phyloP scores from a whole-genome alignment of 352 stramenopile genomes.

The Globisporangium solare region DNA sequence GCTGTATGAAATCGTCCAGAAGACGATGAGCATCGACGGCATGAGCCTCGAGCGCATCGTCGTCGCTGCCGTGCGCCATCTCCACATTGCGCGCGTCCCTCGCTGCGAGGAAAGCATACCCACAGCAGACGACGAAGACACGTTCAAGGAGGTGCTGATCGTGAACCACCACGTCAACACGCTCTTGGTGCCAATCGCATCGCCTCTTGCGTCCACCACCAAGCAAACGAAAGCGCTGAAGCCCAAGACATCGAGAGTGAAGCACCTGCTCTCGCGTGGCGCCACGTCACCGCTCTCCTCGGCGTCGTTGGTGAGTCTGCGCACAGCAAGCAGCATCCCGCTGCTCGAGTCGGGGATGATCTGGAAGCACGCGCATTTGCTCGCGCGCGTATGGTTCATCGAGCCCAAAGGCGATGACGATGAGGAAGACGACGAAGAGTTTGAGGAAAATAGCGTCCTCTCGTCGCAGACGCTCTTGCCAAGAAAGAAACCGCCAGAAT shows the following conservation, averaged over 20 bases:
- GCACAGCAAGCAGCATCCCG: constrained; percentile 3
- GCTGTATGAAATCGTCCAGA: constrained; percentile 20
- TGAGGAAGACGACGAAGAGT: not conserved
- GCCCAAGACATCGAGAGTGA: constrained; percentile 22
- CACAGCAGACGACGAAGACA: constrained; percentile 2
- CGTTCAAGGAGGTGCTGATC: constrained; percentile 27
- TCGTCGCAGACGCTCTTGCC: not conserved
- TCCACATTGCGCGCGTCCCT: constrained; percentile 40
- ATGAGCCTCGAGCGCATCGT: constrained; percentile 35
- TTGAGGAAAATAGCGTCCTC: no score
- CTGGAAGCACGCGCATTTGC: constrained; percentile 48
- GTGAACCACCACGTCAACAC: constrained; percentile 34
- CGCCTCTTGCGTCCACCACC: not conserved
- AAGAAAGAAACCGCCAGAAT: constrained; percentile 1
- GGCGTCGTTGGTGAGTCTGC: constrained; percentile 13
- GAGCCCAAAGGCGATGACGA: constrained; percentile 10
- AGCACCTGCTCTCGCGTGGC: constrained; percentile 12
- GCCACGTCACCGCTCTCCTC: no score
- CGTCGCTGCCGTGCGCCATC: constrained; percentile 26
- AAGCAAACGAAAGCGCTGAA: constrained; percentile 5
- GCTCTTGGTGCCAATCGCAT: constrained; percentile 3
- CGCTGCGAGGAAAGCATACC: not conserved
- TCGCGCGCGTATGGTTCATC: constrained; percentile 30
- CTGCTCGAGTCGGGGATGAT: constrained; percentile 50
- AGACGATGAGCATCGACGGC: not conserved